These are phyloP conservation scores for Vickermania ingenoplastis DNA, from an alignment of 208 protist species.

Conservation along the genomic window DNA sequence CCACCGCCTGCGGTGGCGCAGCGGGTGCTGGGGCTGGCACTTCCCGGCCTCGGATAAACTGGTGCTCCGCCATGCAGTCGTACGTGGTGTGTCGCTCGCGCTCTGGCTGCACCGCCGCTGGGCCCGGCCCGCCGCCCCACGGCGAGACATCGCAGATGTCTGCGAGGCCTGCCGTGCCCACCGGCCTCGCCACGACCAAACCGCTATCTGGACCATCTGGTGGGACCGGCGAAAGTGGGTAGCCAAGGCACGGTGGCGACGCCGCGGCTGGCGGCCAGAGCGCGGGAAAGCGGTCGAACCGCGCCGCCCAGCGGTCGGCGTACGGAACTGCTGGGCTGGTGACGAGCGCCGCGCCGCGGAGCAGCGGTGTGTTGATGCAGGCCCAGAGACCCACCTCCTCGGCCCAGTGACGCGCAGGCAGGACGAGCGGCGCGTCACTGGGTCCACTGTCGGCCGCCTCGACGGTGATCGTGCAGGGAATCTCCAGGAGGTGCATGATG, in stretches of 20 bases:
- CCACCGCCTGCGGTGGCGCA: too few species aligned
- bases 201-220: too few species aligned
- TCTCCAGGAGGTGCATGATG: slow-evolving; percentile 27
- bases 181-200: slow-evolving; percentile 17
- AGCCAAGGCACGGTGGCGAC: slow-evolving; percentile 16
- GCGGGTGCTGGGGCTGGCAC: too few species aligned
- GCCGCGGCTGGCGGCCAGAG: too few species aligned
- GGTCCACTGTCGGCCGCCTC: background rate
- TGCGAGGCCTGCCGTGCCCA: slow-evolving; percentile 47
- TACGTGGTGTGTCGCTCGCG: too few species aligned
- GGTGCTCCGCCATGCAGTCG: too few species aligned
- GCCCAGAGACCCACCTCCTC: slow-evolving; percentile 78
- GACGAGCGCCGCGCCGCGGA: slow-evolving; percentile 7
- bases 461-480: slow-evolving; percentile 28
- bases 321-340: too few species aligned
- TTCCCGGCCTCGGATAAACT: too few species aligned
- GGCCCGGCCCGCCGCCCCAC: too few species aligned
- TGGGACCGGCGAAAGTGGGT: slow-evolving; percentile 9
- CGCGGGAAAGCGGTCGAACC: too few species aligned
- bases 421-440: slow-evolving; percentile 14
- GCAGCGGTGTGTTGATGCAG: slow-evolving; percentile 50
- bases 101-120: too few species aligned
- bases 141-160: slow-evolving; percentile 47
- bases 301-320: background rate
- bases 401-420: slow-evolving; percentile 56